phyloP scores from a whole-genome alignment of 202 grass and related monocot genomes.

The Bolboschoenoplectus hybrid region DNA sequence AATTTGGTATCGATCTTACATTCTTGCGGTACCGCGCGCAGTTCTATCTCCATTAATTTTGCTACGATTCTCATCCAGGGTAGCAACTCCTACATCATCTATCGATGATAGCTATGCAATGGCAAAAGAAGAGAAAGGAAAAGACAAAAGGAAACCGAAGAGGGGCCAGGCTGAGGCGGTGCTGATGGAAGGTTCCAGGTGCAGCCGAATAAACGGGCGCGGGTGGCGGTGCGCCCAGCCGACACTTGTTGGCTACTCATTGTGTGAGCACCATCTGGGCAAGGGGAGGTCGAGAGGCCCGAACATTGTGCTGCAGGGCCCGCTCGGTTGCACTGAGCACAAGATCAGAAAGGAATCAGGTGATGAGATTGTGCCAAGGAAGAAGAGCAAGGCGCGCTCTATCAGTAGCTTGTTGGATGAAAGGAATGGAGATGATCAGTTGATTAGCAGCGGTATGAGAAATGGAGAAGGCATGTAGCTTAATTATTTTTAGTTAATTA shows the following conservation, averaged over 20 bases:
- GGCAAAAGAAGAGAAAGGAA: not conserved
- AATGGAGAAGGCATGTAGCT: conserved; percentile 28
- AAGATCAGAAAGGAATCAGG: conserved; percentile 2
- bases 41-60: not conserved
- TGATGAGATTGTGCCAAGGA: conserved; percentile 6
- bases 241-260: conserved; percentile 84
- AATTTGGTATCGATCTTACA: not conserved
- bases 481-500: not conserved
- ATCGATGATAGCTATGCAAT: conserved; percentile 30
- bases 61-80: not conserved
- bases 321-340: conserved; percentile 66
- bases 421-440: conserved; percentile 11
- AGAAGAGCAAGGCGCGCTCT: conserved; percentile 34
- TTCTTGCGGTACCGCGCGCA: not conserved
- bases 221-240: conserved; percentile 92
- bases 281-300: conserved; percentile 64
- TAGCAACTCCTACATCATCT: not conserved
- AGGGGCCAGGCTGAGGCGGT: conserved; percentile 57
- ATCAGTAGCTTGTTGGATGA: conserved; percentile 40
- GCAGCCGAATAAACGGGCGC: conserved; percentile 80
- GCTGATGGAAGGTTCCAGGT: conserved; percentile 75
- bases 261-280: conserved; percentile 96
- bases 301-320: conserved; percentile 33
- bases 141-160: conserved; percentile 38
- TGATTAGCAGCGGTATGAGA: conserved; percentile 1